Evolutionary conservation across 805 yeast genomes (phyloP).

Genomic region (Teunomyces stri): DNA sequence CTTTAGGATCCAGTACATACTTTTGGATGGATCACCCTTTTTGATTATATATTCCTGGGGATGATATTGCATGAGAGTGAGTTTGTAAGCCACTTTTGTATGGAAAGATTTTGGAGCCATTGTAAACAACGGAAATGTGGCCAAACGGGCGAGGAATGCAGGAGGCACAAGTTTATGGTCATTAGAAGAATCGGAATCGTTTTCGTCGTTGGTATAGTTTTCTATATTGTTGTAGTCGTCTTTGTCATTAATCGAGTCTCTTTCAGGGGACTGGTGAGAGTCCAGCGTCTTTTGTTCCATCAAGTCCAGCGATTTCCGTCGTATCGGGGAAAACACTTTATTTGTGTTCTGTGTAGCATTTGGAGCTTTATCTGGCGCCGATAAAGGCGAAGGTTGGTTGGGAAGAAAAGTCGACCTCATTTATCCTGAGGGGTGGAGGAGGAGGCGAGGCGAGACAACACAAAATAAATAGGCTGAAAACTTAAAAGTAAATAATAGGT

Average conservation of each 20-base stretch:
- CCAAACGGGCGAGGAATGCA: conserved; percentile 50
- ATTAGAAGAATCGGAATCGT: conserved; percentile 5
- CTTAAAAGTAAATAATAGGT: not conserved
- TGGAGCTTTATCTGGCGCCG: not conserved
- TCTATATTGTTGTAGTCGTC: conserved; percentile 11
- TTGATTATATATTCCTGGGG: conserved; percentile 70
- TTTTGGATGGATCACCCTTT: conserved; percentile 68
- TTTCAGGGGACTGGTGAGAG: not conserved
- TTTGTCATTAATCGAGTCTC: conserved; percentile 9
- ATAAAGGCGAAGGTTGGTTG: conserved; percentile 1
- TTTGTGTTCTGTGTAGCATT: not conserved
- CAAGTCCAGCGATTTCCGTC: conserved; percentile 5
- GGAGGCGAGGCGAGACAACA: not conserved
- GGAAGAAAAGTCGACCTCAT: conserved; percentile 1
- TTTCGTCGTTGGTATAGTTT: conserved; percentile 10
- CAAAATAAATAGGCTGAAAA: not conserved
- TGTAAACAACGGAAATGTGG: conserved; percentile 62
- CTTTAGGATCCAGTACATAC: conserved; percentile 78
- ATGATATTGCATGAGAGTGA: conserved; percentile 58
- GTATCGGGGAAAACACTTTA: not conserved
- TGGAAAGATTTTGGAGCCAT: conserved; percentile 68
- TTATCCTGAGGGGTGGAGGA: conserved; percentile 11
- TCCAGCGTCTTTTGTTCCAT: not conserved
- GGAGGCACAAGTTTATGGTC: conserved; percentile 42
- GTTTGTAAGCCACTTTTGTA: conserved; percentile 53